Evolutionary conservation across 257 asterid species (phyloP).

Genomic region (Salvia miltiorrhiza): DNA sequence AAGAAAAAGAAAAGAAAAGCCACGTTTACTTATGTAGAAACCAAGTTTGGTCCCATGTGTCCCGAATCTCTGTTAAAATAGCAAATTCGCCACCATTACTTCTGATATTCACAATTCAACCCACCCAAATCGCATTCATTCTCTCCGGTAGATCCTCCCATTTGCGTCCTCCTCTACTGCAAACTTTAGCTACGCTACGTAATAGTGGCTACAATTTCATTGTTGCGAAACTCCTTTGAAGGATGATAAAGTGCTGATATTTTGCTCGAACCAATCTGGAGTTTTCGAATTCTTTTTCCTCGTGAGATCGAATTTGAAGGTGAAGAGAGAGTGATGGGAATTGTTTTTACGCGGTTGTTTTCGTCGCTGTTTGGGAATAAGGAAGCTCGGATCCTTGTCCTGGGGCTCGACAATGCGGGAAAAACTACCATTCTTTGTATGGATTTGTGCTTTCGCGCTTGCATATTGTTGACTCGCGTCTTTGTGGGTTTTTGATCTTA

Average conservation of each 20-base stretch:
- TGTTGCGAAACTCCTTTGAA: slow-evolving; percentile 7
- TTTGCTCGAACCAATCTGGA: slow-evolving; percentile 39
- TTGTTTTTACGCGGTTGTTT: slow-evolving; percentile 73
- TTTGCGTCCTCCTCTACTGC: slow-evolving; percentile 20
- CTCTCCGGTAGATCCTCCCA: slow-evolving; percentile 16
- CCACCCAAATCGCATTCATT: not conserved
- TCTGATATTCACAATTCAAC: slow-evolving; percentile 12
- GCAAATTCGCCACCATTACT: slow-evolving; percentile 9
- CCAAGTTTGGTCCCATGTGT: not conserved
- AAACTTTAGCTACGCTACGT: not conserved
- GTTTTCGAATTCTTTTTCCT: not conserved
- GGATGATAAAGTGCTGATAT: slow-evolving; percentile 18
- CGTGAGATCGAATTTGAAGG: slow-evolving; percentile 10
- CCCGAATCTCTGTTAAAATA: not conserved
- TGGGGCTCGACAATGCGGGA: slow-evolving; percentile 98
- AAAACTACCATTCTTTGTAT: slow-evolving; percentile 92
- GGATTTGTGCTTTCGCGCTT: slow-evolving; percentile 16
- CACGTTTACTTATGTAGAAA: no score
- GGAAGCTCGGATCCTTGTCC: slow-evolving; percentile 95
- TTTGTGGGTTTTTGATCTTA: not conserved
- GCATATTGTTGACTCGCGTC: not conserved
- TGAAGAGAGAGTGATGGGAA: slow-evolving; percentile 54
- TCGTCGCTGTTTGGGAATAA: slow-evolving; percentile 85
- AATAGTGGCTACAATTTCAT: not conserved
- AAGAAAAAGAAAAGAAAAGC: no score